Base-by-base conservation (phyloP, 192 early-diverging fungal species). In the Coemansia sp. region DNA sequence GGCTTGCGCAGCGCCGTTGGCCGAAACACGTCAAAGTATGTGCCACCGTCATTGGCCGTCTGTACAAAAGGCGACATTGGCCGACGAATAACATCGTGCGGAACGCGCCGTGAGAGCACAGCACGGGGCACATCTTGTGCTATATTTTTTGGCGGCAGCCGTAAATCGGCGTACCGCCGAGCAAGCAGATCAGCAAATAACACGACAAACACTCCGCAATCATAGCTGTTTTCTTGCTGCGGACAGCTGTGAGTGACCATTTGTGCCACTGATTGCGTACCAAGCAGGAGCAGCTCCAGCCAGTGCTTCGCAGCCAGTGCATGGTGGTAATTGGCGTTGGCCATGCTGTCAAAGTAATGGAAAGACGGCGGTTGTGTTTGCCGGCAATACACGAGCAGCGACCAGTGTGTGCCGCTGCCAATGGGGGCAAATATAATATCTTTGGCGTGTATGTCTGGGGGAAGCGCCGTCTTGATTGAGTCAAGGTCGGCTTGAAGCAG, bases 301-400 rank as follows among this genome's bases (percentile, higher is more conserved):
- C 55, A 34, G 3, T 47, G 26, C 48, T 74, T 74, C 2, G 48
- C 53, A 3, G 31, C 61, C 34, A 65, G 10, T 2, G 77, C 77
- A 14, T 42, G 40, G 8, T 57, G n/a, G 46, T 71, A 74, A 51
- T 80, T 80, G 11, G 49, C 25, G 48, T 71, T 74, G 25, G 77
- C 77, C 56, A 67, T 57, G 42, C 77, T 80, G 62, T 80, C 77
- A 56, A 63, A 80, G 60, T 80, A 80, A 37, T 80, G 77, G 56
- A 70, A 80, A 5, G 60, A 49, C 1, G 36, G 40, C 47, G 4
- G 14, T 4, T 56, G 26, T 1, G 20, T 31, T 15, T 54, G 48
- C 2, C 50, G 28, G n/a, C 25, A 49, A 34, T 64, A 67, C 6
- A 76, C 65, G 0, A 76, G 61, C n/a, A 76, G 65, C 50, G 74